These are phyloP conservation scores for Cichorium intybus DNA, from an alignment of 140 eudicot genomes.

Conservation along the genomic window DNA sequence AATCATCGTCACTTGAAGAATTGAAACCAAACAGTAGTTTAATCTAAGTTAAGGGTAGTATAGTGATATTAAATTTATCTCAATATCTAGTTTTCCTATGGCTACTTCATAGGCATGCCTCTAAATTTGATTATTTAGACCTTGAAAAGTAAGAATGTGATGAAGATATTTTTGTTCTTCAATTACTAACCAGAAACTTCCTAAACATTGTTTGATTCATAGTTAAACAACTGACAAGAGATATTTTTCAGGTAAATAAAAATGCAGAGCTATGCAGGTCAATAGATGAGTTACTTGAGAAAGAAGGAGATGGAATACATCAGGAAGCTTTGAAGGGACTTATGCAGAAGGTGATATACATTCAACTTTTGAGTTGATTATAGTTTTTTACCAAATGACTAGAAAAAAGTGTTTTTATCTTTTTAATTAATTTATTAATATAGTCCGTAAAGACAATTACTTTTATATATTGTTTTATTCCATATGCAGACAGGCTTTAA, in stretches of 20 bases:
- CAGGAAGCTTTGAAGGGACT: conserved; percentile 55
- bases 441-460: conserved; percentile 7
- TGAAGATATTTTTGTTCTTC: neutral
- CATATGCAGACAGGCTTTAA: conserved; percentile 84
- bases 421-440: neutral
- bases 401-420: too few relatives aligned
- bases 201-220: conserved; percentile 4
- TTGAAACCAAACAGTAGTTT: too few relatives aligned
- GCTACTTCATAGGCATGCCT: too few relatives aligned
- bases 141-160: conserved; percentile 4
- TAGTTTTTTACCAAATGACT: too few relatives aligned
- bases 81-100: too few relatives aligned
- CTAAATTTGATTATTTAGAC: too few relatives aligned
- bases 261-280: conserved; percentile 84
- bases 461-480: conserved; percentile 21
- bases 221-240: conserved; percentile 4
- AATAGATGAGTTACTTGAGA: conserved; percentile 73
- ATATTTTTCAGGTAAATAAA: conserved; percentile 65
- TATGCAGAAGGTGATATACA: conserved; percentile 64
- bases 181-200: conserved; percentile 1
- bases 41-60: too few relatives aligned
- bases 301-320: conserved; percentile 59
- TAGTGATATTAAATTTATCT: too few relatives aligned
- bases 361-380: conserved; percentile 2
- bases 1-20: too few relatives aligned